These are phyloP conservation scores for Wickerhamomyces hampshirensis DNA, from an alignment of 805 yeast species.

Conservation along the genomic window DNA sequence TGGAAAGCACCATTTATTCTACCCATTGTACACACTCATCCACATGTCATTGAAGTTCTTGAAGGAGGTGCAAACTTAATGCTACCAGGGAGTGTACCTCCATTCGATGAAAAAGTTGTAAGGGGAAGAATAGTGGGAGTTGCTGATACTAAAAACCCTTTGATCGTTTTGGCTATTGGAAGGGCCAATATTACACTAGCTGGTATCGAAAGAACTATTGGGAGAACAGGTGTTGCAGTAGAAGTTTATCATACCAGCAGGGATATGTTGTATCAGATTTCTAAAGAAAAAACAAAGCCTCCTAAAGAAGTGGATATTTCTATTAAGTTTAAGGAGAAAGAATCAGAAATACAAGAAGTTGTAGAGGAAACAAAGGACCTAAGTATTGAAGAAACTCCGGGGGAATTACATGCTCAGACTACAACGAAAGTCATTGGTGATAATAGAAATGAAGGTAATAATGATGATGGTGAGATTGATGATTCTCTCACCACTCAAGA, in stretches of 20 bases:
- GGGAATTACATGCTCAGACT: no score
- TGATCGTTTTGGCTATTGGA: slow-evolving; percentile 71
- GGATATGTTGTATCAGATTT: slow-evolving; percentile 56
- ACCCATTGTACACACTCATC: slow-evolving; percentile 69
- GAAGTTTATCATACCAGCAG: slow-evolving; percentile 59
- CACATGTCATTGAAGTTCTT: slow-evolving; percentile 65
- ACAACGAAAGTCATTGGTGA: no score
- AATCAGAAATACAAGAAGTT: slow-evolving; percentile 11
- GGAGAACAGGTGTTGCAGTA: slow-evolving; percentile 76
- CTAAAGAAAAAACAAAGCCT: slow-evolving; percentile 38
- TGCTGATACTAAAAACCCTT: slow-evolving; percentile 54
- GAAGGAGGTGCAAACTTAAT: slow-evolving; percentile 76
- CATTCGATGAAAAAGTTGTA: slow-evolving; percentile 41
- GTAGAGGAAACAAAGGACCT: slow-evolving; percentile 13
- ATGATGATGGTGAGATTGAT: slow-evolving; percentile 8
- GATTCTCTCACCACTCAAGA: slow-evolving; percentile 48
- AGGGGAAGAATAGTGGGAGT: slow-evolving; percentile 68
- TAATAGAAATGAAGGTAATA: slow-evolving; percentile 3
- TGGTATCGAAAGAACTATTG: slow-evolving; percentile 42
- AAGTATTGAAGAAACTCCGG: no score
- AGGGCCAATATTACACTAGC: slow-evolving; percentile 45
- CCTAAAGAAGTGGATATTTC: slow-evolving; percentile 36
- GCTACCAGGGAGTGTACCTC: slow-evolving; percentile 64
- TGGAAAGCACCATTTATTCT: slow-evolving; percentile 66
- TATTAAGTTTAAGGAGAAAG: slow-evolving; percentile 17